A percentile compares a stretch with the other conserved stretches of the same genome.
phyloP scores from a whole-genome alignment of 164 flowering plant genomes.

The Nymphaea thermarum region DNA sequence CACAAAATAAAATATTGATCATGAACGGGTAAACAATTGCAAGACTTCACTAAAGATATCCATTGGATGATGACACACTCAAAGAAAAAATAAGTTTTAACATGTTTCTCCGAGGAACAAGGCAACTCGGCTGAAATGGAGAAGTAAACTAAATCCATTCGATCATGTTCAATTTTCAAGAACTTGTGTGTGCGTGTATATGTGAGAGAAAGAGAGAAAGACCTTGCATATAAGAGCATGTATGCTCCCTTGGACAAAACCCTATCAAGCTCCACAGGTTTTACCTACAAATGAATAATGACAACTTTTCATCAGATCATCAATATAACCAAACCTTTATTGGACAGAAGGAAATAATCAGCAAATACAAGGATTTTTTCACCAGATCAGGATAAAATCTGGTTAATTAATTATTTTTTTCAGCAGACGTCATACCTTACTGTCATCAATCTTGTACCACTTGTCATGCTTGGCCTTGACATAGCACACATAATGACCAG shows the following conservation, averaged over 20 bases:
- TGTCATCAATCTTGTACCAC: slow-evolving; percentile 91
- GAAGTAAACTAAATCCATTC: not conserved
- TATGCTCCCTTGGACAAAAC: slow-evolving; percentile 72
- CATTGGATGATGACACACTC: not conserved
- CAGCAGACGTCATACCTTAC: slow-evolving; percentile 41
- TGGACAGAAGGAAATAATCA: slow-evolving; percentile 1
- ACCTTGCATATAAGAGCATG: slow-evolving; percentile 91
- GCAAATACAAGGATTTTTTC: not conserved
- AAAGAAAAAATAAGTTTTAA: not conserved
- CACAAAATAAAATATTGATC: not conserved
- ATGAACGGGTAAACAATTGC: too few relatives aligned
- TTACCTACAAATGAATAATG: slow-evolving; percentile 31
- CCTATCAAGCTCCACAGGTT: slow-evolving; percentile 50
- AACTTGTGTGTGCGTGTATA: too few relatives aligned
- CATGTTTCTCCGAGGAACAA: not conserved
- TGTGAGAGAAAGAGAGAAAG: not conserved
- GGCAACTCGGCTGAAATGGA: not conserved
- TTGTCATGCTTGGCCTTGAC: slow-evolving; percentile 53
- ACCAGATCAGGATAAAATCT: not conserved
- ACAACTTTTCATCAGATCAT: not conserved
- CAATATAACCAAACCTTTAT: not conserved
- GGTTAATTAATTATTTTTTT: too few relatives aligned
- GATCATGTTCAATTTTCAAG: not conserved
- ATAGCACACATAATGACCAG: slow-evolving; percentile 94
- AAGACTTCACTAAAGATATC: not conserved